Conservation (phyloP, 192 early-diverging fungal genomes). For the Pilobolus umbonatus region DNA sequence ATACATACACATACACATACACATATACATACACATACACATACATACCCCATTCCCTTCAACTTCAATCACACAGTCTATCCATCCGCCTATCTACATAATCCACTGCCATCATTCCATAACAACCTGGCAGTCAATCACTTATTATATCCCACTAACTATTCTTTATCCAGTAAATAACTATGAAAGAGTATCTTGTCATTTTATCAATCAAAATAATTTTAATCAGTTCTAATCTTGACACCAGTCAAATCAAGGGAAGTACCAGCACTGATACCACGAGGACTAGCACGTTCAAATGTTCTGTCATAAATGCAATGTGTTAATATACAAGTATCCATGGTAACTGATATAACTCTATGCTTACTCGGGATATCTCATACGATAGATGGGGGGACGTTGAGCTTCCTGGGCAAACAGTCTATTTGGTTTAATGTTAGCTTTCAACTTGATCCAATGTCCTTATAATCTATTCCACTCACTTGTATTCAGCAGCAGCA, state of each 20-base stretch:
- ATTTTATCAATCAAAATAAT: background rate
- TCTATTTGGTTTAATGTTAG: background rate
- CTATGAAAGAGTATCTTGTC: too few species aligned
- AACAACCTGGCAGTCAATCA: too few species aligned
- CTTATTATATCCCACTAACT: too few species aligned
- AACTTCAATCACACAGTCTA: too few species aligned
- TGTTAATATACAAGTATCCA: background rate
- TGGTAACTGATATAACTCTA: too few species aligned
- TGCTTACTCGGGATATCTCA: conserved; percentile 35
- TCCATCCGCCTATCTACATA: too few species aligned
- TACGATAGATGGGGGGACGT: conserved; percentile 26
- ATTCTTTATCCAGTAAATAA: too few species aligned
- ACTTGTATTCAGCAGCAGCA: conserved; percentile 18
- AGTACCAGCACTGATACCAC: conserved; percentile 16
- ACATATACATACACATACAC: too few species aligned
- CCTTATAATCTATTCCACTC: background rate
- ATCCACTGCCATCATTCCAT: too few species aligned
- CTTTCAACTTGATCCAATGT: background rate
- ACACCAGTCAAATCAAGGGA: conserved; percentile 27
- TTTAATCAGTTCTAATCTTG: conserved; percentile 23
- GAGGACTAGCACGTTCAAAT: conserved; percentile 31
- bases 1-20: too few species aligned
- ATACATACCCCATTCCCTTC: too few species aligned
- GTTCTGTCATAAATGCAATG: conserved; percentile 1
- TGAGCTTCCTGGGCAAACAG: conserved; percentile 29